phyloP scores from a whole-genome alignment of 2,329 filamentous ascomycete species.

The Aspergillus nomiae region DNA sequence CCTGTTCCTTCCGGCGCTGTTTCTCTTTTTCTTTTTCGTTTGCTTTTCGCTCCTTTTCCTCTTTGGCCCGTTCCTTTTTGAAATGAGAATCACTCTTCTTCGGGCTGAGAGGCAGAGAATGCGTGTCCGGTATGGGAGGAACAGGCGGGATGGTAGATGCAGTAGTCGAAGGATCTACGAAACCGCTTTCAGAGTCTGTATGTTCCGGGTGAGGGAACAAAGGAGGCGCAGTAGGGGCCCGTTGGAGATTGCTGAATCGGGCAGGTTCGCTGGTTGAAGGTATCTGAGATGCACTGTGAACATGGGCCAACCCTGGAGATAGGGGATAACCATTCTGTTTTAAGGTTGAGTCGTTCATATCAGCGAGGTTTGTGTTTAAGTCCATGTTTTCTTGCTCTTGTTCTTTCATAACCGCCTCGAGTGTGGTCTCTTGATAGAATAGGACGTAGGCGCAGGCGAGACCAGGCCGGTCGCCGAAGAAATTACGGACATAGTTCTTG shows the following conservation, averaged over 20 bases:
- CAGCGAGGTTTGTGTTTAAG: slow-evolving; percentile 47
- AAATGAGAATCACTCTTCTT: slow-evolving; percentile 67
- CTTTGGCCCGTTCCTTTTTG: slow-evolving; percentile 66
- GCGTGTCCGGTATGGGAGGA: slow-evolving; percentile 37
- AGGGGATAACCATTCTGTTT: slow-evolving; percentile 36
- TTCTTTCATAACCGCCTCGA: slow-evolving; percentile 71
- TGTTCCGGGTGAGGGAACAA: slow-evolving; percentile 48
- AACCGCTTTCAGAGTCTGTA: slow-evolving; percentile 23
- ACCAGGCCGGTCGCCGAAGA: slow-evolving; percentile 90
- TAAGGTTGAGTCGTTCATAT: slow-evolving; percentile 37
- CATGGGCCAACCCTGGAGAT: slow-evolving; percentile 39
- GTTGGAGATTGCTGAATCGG: slow-evolving; percentile 32
- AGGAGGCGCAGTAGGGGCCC: slow-evolving; percentile 47
- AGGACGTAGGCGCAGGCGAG: slow-evolving; percentile 94
- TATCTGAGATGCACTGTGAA: slow-evolving; percentile 42
- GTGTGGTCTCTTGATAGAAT: slow-evolving; percentile 91
- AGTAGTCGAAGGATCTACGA: slow-evolving; percentile 23
- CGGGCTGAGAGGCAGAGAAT: slow-evolving; percentile 41
- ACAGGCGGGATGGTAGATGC: slow-evolving; percentile 20
- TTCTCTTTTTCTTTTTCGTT: slow-evolving; percentile 51
- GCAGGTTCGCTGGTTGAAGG: slow-evolving; percentile 39
- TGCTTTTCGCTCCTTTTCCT: slow-evolving; percentile 61
- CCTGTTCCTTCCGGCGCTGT: slow-evolving; percentile 59
- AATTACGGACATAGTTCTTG: slow-evolving; percentile 93
- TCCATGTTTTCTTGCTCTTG: slow-evolving; percentile 74